A percentile compares a stretch with the other conserved stretches of the same genome.
These are phyloP conservation scores for Stachybotrys elegans DNA, from an alignment of 2,329 filamentous ascomycete genomes.

Conservation along the genomic window DNA sequence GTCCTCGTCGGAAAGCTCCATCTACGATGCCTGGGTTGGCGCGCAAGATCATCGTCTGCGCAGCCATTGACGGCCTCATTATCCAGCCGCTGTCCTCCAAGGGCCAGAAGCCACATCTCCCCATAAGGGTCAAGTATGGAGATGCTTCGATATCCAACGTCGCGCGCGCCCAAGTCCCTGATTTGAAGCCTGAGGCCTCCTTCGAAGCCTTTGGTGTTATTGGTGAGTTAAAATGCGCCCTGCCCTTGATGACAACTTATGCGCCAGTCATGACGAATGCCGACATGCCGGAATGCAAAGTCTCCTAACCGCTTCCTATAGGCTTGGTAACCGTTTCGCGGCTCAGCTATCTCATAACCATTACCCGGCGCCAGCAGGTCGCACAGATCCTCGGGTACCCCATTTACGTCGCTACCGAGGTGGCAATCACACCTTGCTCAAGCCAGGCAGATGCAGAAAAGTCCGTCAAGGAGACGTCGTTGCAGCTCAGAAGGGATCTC, in stretches of 20 bases:
- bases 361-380: slow-evolving; percentile 81
- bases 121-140: slow-evolving; percentile 67
- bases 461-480: slow-evolving; percentile 60
- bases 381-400: slow-evolving; percentile 79
- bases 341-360: slow-evolving; percentile 78
- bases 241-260: no score
- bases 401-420: slow-evolving; percentile 82
- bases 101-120: slow-evolving; percentile 48
- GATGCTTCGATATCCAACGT: slow-evolving; percentile 43
- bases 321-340: slow-evolving; percentile 80
- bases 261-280: no score
- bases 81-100: slow-evolving; percentile 66
- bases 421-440: slow-evolving; percentile 82
- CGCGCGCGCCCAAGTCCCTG: slow-evolving; percentile 39
- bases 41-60: slow-evolving; percentile 75
- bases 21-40: slow-evolving; percentile 80
- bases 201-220: slow-evolving; percentile 58
- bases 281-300: no score
- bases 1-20: no score
- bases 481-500: slow-evolving; percentile 31
- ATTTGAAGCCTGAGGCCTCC: slow-evolving; percentile 40
- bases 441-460: slow-evolving; percentile 69
- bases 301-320: slow-evolving; percentile 30
- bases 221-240: slow-evolving; percentile 35
- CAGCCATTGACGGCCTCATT: slow-evolving; percentile 76